phyloP scores from a whole-genome alignment of 129 eudicot genomes.

The Flaveria brownii region DNA sequence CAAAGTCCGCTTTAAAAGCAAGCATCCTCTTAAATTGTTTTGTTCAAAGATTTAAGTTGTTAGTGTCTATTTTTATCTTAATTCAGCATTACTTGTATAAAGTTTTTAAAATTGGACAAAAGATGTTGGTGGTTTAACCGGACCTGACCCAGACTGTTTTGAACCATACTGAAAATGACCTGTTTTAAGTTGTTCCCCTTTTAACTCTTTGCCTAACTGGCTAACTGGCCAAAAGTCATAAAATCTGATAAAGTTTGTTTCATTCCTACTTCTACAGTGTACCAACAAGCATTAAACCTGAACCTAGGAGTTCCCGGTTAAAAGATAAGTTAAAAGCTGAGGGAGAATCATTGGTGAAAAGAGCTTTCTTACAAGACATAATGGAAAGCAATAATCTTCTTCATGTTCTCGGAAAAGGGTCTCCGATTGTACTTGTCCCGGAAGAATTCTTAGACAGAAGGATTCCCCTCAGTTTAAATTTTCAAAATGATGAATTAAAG shows the following conservation, averaged over 20 bases:
- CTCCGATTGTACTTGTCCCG: conserved; percentile 70
- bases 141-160: neutral
- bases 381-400: conserved; percentile 64
- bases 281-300: conserved; percentile 52
- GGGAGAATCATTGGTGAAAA: conserved; percentile 79
- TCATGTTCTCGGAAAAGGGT: conserved; percentile 70
- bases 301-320: conserved; percentile 81
- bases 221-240: neutral
- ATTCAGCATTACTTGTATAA: neutral
- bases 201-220: neutral
- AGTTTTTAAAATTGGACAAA: neutral
- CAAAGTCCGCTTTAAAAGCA: neutral
- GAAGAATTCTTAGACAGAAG: conserved; percentile 49
- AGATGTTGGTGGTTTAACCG: neutral
- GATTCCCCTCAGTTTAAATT: conserved; percentile 38
- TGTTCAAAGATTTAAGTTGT: neutral
- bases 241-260: conserved; percentile 17
- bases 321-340: conserved; percentile 77
- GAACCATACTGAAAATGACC: conserved; percentile 2
- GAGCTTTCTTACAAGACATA: conserved; percentile 69
- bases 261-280: conserved; percentile 45
- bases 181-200: neutral
- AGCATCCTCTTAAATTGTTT: neutral
- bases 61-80: neutral
- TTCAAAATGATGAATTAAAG: conserved; percentile 44